Base-by-base conservation (phyloP, 257 asterid genomes). In the Solanum dulcamara region DNA sequence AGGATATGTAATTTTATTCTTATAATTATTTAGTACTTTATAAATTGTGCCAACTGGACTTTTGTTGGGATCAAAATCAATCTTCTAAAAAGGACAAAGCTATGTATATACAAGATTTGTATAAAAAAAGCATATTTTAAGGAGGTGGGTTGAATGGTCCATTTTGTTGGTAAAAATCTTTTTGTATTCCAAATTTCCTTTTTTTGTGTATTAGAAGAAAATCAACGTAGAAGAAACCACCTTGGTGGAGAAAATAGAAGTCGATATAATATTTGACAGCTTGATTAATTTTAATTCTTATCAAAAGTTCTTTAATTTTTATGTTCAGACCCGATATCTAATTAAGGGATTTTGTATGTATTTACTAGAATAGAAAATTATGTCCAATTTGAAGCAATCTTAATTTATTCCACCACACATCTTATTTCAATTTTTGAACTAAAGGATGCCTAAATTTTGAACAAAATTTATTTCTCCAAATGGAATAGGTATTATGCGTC, bases 21-120 rank as follows among this genome's bases (percentile, higher is more conserved):
- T 44, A 5, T 32, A 75, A 5, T 60, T 11, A 64, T 46, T 48
- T 46, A 71, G 60, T 80, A 46, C 2, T 11, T 12, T 84, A 79
- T 87, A 88, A 81, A 59, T 14, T 86, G 11, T 68, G 88, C 85
- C 90, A 83, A 86, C 87, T 75, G 77, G 88, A 81, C 42, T 64
- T 51, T 48, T 35, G 74, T 26, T 75, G 40, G 72, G 84, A 60
- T 44, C 74, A 30, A n/a, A 66, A 66, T 64, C 17, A 71, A 53
- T 66, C 44, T n/a, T 71, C 70, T 48, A 53, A 26, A 10, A 40
- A 83, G 50, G 84, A 48, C 84, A 82, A 48, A 79, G 28, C 6
- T 32, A 72, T 6, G 44, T 37, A 71, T 70, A 28, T 81, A 13
- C 15, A 48, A 28, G 57, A 48, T 77, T 14, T 77, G 64, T 50